These are phyloP conservation scores for Brassica carinata DNA, from an alignment of 345 rosid species.

Conservation along the genomic window DNA sequence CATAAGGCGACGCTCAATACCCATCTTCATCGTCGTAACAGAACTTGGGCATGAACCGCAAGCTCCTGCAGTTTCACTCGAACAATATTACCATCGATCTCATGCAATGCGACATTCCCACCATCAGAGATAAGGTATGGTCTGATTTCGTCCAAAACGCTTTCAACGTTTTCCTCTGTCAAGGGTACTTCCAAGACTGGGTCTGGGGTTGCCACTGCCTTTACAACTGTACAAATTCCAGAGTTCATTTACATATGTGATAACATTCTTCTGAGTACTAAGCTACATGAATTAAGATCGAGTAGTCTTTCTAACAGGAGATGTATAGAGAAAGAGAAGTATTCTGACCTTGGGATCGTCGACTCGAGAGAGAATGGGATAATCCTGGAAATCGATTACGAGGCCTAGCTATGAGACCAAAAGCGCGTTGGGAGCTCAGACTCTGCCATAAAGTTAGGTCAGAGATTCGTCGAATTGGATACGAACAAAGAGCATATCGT, in stretches of 20 bases:
- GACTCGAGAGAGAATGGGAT: slow-evolving; percentile 37
- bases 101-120: slow-evolving; percentile 90
- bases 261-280: neutral
- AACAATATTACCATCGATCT: slow-evolving; percentile 94
- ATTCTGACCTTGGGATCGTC: slow-evolving; percentile 49
- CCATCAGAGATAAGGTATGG: slow-evolving; percentile 96
- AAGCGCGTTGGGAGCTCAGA: slow-evolving; percentile 43
- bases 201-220: slow-evolving; percentile 82
- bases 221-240: slow-evolving; percentile 50
- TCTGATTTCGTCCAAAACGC: slow-evolving; percentile 81
- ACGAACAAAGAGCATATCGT: neutral
- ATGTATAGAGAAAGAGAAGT: neutral
- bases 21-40: slow-evolving; percentile 89
- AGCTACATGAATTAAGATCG: neutral
- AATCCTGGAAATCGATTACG: slow-evolving; percentile 41
- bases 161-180: slow-evolving; percentile 85
- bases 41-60: slow-evolving; percentile 98
- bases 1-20: slow-evolving; percentile 91
- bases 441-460: slow-evolving; percentile 39
- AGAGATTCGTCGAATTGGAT: neutral
- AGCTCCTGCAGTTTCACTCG: slow-evolving; percentile 89
- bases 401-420: slow-evolving; percentile 22
- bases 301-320: neutral
- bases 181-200: slow-evolving; percentile 72
- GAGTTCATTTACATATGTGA: neutral